phyloP scores from a whole-genome alignment of 2,329 filamentous ascomycete genomes.

The Fusarium virguliforme region DNA sequence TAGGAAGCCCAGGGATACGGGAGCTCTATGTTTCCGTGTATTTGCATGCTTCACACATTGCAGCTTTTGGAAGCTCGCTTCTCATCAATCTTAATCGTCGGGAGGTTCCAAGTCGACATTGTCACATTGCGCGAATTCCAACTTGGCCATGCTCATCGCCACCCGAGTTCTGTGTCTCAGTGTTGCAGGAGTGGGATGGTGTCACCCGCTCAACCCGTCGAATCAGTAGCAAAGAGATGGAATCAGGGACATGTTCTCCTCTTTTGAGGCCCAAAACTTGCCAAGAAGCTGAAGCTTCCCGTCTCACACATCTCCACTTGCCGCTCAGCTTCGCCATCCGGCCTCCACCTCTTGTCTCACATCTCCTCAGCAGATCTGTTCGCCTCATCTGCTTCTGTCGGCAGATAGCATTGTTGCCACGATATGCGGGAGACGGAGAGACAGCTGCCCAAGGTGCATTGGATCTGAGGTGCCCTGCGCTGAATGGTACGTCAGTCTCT shows the following conservation, averaged over 20 bases:
- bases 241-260: not conserved
- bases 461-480: not conserved
- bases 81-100: not conserved
- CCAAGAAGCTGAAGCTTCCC: not conserved
- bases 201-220: not conserved
- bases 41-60: not conserved
- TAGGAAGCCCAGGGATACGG: too few species aligned
- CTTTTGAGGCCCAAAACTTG: slow-evolving; percentile 5
- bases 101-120: not conserved
- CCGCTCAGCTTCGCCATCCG: slow-evolving; percentile 3
- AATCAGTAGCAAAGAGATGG: not conserved
- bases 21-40: too few species aligned
- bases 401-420: not conserved
- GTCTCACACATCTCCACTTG: not conserved
- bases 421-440: not conserved
- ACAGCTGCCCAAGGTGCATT: not conserved
- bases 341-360: slow-evolving; percentile 6
- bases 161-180: slow-evolving; percentile 7
- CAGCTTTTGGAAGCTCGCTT: not conserved
- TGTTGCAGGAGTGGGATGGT: not conserved
- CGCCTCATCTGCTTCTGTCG: not conserved
- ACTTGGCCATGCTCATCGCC: not conserved
- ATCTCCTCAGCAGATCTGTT: not conserved
- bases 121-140: not conserved
- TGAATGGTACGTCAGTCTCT: not conserved